These are phyloP conservation scores for Knoxdaviesia proteae DNA, from an alignment of 2,329 filamentous ascomycete genomes.

Conservation along the genomic window DNA sequence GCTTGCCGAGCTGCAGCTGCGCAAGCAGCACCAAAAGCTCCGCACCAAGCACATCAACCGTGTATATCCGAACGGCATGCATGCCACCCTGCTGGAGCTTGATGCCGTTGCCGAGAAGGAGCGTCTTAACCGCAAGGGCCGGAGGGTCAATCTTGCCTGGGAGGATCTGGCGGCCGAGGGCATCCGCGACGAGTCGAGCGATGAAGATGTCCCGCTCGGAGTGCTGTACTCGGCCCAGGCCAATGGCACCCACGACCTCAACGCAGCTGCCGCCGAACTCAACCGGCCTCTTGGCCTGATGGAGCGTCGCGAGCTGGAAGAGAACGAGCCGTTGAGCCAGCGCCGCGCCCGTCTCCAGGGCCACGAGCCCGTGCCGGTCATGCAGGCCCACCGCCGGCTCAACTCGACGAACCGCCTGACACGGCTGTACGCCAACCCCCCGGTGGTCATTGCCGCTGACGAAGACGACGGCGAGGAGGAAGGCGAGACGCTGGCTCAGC, in stretches of 20 bases:
- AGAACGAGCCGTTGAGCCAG: slow-evolving; percentile 71
- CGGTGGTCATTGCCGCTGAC: slow-evolving; percentile 5
- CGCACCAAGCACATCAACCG: slow-evolving; percentile 47
- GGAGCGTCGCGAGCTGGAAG: slow-evolving; percentile 68
- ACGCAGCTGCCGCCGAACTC: slow-evolving; percentile 28
- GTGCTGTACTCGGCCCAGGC: slow-evolving; percentile 50
- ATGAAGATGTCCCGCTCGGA: slow-evolving; percentile 77
- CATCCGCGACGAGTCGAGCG: slow-evolving; percentile 28
- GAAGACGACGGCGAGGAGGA: slow-evolving; percentile 33
- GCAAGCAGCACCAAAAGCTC: slow-evolving; percentile 72
- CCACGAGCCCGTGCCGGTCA: slow-evolving; percentile 23
- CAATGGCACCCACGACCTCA: slow-evolving; percentile 22
- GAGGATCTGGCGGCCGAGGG: slow-evolving; percentile 41
- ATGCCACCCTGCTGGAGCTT: slow-evolving; percentile 73
- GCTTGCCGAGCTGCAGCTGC: slow-evolving; percentile 74
- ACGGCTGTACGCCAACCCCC: slow-evolving; percentile 9
- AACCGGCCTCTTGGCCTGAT: slow-evolving; percentile 53
- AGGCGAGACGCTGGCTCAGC: slow-evolving; percentile 12
- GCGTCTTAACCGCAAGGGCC: slow-evolving; percentile 49
- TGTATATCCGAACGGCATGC: slow-evolving; percentile 53
- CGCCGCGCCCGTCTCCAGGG: slow-evolving; percentile 58
- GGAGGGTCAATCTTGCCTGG: slow-evolving; percentile 77
- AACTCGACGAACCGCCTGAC: slow-evolving; percentile 19
- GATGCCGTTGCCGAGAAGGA: slow-evolving; percentile 80
- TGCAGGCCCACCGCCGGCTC: not conserved